Percentiles rank a stretch among this genome's conserved stretches.
phyloP scores from a whole-genome alignment of 352 stramenopile genomes.

The Globisporangium irregulare region DNA sequence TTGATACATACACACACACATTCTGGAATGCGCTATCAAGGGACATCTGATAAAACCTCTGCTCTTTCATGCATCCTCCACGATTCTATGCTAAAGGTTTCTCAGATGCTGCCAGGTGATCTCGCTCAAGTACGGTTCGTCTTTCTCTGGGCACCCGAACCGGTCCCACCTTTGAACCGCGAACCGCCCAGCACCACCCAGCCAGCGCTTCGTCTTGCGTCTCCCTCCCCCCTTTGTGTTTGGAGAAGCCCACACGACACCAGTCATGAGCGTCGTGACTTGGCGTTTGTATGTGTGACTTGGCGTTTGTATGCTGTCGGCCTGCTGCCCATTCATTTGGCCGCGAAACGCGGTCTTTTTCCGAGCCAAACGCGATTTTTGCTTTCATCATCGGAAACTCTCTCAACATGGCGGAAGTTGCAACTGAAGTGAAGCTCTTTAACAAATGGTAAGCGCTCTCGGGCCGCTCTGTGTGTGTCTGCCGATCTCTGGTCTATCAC shows the following conservation, averaged over 20 bases:
- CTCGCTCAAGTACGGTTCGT: conserved; percentile 9
- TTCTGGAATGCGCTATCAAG: not conserved
- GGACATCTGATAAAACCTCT: not conserved
- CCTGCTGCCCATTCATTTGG: conserved; percentile 87
- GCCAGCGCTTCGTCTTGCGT: not conserved
- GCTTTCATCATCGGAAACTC: conserved; percentile 86
- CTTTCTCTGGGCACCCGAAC: not conserved
- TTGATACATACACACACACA: not conserved
- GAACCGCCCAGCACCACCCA: not conserved
- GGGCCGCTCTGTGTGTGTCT: not conserved
- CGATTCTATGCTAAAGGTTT: not conserved
- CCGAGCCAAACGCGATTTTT: conserved; percentile 21
- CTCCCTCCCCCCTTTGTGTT: not conserved
- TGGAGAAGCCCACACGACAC: conserved; percentile 5
- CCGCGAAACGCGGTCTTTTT: conserved; percentile 13
- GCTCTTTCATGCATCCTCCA: not conserved
- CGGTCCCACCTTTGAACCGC: not conserved
- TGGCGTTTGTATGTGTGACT: conserved; percentile 58
- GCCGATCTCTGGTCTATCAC: too few species aligned
- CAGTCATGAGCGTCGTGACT: conserved; percentile 21
- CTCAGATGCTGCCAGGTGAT: not conserved
- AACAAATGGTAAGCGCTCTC: conserved; percentile 89
- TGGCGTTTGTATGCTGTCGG: conserved; percentile 46
- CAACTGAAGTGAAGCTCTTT: conserved; percentile 94
- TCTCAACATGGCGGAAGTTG: conserved; percentile 92